Conservation (phyloP, 345 rosid genomes). For the Syzygium grande region DNA sequence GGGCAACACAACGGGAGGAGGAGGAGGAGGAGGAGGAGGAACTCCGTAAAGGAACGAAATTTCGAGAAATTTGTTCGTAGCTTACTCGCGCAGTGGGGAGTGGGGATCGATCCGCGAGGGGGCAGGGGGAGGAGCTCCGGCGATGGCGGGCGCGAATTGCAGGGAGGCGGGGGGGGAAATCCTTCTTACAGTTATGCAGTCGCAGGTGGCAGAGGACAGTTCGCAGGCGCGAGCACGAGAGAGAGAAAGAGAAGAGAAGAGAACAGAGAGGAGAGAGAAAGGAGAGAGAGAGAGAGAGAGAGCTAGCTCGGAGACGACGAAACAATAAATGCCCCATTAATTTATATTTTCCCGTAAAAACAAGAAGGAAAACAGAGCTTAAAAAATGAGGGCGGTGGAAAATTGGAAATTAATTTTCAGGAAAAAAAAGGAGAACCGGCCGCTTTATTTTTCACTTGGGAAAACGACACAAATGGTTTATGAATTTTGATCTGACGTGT, state of each 20-base stretch:
- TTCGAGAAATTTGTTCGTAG: not conserved
- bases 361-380: not conserved
- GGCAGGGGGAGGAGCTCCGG: not conserved
- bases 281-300: accelerated
- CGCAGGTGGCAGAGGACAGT: not conserved
- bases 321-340: not conserved
- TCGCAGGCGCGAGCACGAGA: not conserved
- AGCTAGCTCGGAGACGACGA: not conserved
- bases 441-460: no score
- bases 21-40: not conserved
- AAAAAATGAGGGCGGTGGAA: not conserved
- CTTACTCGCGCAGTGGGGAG: not conserved
- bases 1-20: not conserved
- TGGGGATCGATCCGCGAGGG: not conserved
- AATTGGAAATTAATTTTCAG: not conserved
- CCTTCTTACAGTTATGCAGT: not conserved
- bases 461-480: no score
- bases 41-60: not conserved
- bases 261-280: no score
- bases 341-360: not conserved
- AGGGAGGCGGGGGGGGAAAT: not conserved
- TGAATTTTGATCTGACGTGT: no score
- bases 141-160: not conserved
- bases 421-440: not conserved
- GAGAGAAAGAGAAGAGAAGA: not conserved